Conservation (phyloP, 2,329 filamentous ascomycete species). For the Claviceps digitariae region DNA sequence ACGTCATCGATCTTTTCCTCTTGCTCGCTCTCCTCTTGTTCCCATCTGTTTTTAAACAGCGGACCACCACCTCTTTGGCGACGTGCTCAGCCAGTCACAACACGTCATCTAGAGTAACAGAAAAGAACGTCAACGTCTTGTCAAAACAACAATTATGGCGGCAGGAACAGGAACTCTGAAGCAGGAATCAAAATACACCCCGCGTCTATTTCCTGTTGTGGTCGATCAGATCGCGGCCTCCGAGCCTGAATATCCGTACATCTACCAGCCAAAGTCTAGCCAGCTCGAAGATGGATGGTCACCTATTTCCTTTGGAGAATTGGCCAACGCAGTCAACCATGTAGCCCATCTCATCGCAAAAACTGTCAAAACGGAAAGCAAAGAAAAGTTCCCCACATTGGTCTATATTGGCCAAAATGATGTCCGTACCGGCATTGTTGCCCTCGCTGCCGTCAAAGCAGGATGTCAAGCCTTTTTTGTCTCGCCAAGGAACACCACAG, state of each 20-base stretch:
- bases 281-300: slow-evolving; percentile 14
- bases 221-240: slow-evolving; percentile 12
- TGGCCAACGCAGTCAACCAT: slow-evolving; percentile 19
- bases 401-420: slow-evolving; percentile 18
- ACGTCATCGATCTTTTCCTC: no score
- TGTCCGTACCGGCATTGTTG: slow-evolving; percentile 7
- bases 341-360: slow-evolving; percentile 18
- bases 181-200: slow-evolving; percentile 1
- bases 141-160: not conserved
- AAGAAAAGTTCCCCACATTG: slow-evolving; percentile 19
- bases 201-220: slow-evolving; percentile 10
- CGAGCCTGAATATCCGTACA: slow-evolving; percentile 20
- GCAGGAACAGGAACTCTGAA: not conserved
- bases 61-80: not conserved
- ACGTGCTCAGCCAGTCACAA: not conserved
- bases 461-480: slow-evolving; percentile 6
- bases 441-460: slow-evolving; percentile 8
- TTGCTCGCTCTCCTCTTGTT: no score
- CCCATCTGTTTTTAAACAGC: no score
- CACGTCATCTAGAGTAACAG: not conserved
- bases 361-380: slow-evolving; percentile 15
- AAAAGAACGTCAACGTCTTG: not conserved
- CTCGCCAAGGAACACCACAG: slow-evolving; percentile 7
- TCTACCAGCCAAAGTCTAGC: slow-evolving; percentile 21
- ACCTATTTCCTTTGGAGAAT: slow-evolving; percentile 13